A percentile compares a stretch with the other conserved stretches of the same genome.
phyloP scores from a whole-genome alignment of 176 grass and related monocot species.

The Carex myosuroides region DNA sequence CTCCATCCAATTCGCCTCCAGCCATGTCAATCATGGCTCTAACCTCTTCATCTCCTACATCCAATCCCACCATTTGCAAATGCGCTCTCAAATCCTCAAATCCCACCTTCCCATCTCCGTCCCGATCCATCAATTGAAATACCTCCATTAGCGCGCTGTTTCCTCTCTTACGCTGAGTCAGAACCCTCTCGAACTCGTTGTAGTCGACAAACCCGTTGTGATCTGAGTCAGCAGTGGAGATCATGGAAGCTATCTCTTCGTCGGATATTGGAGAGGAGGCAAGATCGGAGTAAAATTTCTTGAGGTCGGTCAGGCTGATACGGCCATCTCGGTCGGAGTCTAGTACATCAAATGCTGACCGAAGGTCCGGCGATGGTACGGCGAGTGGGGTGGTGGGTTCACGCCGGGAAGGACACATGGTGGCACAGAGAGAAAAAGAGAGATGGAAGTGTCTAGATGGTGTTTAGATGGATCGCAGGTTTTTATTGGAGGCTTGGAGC shows the following conservation, averaged over 20 bases:
- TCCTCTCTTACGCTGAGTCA: slow-evolving; percentile 17
- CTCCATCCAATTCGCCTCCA: slow-evolving; percentile 24
- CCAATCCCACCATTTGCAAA: slow-evolving; percentile 70
- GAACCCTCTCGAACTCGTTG: slow-evolving; percentile 84
- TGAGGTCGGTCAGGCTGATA: slow-evolving; percentile 94
- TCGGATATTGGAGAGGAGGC: slow-evolving; percentile 34
- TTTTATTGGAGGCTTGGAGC: background rate
- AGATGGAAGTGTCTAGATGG: background rate
- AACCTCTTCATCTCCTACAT: slow-evolving; percentile 62
- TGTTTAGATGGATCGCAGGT: background rate
- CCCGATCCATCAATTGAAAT: slow-evolving; percentile 83
- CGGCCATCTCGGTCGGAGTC: slow-evolving; percentile 86
- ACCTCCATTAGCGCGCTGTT: slow-evolving; percentile 56
- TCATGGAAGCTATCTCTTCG: slow-evolving; percentile 81
- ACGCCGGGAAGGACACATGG: slow-evolving; percentile 62
- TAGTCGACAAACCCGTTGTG: slow-evolving; percentile 79
- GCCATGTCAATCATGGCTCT: slow-evolving; percentile 57
- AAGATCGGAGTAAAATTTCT: slow-evolving; percentile 54
- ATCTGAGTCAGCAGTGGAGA: slow-evolving; percentile 79
- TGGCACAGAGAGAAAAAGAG: background rate
- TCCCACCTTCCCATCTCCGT: slow-evolving; percentile 89
- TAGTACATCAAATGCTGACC: slow-evolving; percentile 79
- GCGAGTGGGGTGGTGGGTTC: slow-evolving; percentile 31
- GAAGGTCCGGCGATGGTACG: slow-evolving; percentile 27
- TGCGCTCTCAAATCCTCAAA: slow-evolving; percentile 87